Conservation (phyloP, 768 basidiomycete species). For the Galerina sulciceps region DNA sequence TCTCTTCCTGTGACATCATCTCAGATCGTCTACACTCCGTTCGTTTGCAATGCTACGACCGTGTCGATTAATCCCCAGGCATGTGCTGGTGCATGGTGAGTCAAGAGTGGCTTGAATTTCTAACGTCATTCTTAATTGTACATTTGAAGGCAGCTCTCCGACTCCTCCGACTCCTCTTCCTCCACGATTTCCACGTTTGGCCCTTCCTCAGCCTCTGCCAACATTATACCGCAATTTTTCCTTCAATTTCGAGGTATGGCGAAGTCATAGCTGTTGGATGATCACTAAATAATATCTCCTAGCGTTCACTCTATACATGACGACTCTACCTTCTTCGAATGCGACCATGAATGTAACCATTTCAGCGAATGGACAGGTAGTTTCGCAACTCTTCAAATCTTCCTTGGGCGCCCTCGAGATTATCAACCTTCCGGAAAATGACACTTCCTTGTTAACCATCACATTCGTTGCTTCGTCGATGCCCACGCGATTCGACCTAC, state of each 20-base stretch:
- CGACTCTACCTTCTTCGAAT: slow-evolving; percentile 48
- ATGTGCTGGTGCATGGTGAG: slow-evolving; percentile 53
- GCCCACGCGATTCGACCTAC: slow-evolving; percentile 23
- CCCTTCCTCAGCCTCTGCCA: slow-evolving; percentile 40
- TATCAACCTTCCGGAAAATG: slow-evolving; percentile 41
- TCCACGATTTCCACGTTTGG: slow-evolving; percentile 44
- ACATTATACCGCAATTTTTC: slow-evolving; percentile 62
- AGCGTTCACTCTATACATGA: slow-evolving; percentile 51
- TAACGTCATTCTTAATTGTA: slow-evolving; percentile 1
- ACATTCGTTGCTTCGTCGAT: slow-evolving; percentile 22
- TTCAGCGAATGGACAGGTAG: slow-evolving; percentile 37
- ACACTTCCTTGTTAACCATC: slow-evolving; percentile 45
- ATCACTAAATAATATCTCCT: background rate
- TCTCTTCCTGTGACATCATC: slow-evolving; percentile 40
- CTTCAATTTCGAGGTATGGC: slow-evolving; percentile 54
- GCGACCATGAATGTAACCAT: slow-evolving; percentile 58
- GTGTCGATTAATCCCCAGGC: slow-evolving; percentile 23
- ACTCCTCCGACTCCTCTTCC: slow-evolving; percentile 20
- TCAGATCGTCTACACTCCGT: slow-evolving; percentile 52
- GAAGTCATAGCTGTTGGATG: background rate
- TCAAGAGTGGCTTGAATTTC: background rate
- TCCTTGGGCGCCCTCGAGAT: slow-evolving; percentile 41
- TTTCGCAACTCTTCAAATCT: slow-evolving; percentile 44
- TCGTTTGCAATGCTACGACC: slow-evolving; percentile 41
- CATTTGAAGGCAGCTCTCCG: slow-evolving; percentile 30